Percentiles rank a stretch among this genome's conserved stretches.
phyloP scores from a whole-genome alignment of 208 protist genomes.

The Crithidia expoeki region DNA sequence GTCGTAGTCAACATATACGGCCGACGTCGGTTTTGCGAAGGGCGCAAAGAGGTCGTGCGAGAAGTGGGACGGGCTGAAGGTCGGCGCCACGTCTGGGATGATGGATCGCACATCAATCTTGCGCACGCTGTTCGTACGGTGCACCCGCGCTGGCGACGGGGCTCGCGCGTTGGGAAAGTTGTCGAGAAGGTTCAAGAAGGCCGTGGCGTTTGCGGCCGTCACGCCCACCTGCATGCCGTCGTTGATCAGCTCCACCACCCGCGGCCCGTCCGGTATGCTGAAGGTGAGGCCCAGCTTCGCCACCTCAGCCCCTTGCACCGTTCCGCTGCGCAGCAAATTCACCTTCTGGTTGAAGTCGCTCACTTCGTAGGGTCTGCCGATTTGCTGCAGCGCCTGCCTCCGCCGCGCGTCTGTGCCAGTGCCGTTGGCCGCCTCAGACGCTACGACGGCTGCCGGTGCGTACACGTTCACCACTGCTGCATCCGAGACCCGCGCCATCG shows the following conservation, averaged over 20 bases:
- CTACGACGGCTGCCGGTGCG: constrained; percentile 29
- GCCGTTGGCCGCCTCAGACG: not conserved
- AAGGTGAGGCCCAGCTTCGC: constrained; percentile 73
- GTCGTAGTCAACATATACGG: constrained; percentile 79
- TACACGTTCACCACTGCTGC: constrained; percentile 29
- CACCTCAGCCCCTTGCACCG: constrained; percentile 41
- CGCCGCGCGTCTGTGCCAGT: constrained; percentile 7
- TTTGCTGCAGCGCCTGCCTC: constrained; percentile 24
- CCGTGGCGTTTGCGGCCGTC: constrained; percentile 61
- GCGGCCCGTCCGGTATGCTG: constrained; percentile 60
- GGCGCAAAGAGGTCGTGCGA: constrained; percentile 75
- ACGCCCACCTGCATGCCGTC: constrained; percentile 76
- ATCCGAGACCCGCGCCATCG: constrained; percentile 41
- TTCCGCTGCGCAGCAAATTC: constrained; percentile 40
- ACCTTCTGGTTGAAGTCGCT: constrained; percentile 60
- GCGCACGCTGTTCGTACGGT: constrained; percentile 68
- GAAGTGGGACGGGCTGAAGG: constrained; percentile 85
- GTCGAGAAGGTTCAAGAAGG: constrained; percentile 74
- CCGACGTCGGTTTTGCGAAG: constrained; percentile 50
- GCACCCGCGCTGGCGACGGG: constrained; percentile 37
- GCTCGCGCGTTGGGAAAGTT: constrained; percentile 20
- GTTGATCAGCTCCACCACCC: constrained; percentile 70
- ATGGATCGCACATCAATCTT: constrained; percentile 49
- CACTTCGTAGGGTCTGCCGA: constrained; percentile 26
- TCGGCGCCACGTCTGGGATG: constrained; percentile 44